Evolutionary conservation across 371 early-diverging fungal species (phyloP), one percentile per base, ranked within the genome.

Genomic region (Apophysomyces ossiformis): DNA sequence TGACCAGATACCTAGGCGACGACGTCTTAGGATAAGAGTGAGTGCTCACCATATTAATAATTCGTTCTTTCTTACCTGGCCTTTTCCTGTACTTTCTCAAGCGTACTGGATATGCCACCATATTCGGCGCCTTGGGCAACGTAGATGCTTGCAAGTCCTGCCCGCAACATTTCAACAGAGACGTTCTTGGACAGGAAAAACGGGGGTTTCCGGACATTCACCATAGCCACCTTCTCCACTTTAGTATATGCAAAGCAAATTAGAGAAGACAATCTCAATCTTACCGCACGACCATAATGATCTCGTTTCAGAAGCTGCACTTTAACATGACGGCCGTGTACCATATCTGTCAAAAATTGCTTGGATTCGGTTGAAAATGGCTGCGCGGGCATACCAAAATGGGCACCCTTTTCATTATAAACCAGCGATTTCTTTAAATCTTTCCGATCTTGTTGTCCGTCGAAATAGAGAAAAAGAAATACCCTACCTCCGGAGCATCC

Each of bases 341-440:
- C 65, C 60, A 84, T 58, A 0, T 75, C 59, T 12, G 81, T 81
- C 45, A 92, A 75, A 74, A 82, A 91, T 0, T 66, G 69, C 37
- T 86, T 82, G 7, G 92, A 81, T 70, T 93, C 92, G 1, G 74
- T 67, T 0, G 84, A 78, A 56, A 78, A 86, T 9, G 90, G 90
- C 59, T 94, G 94, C 11, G 85, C 86, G 4, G 89, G 88, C 85
- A 85, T 88, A 6, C 89, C 90, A 75, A 92, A 94, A 70, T 87
- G 87, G 37, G 88, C 83, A 8, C 76, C 82, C 70, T 77, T 12
- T 36, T 7, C 57, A 69, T 16, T 44, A 12, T 54, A 16, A 13
- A 26, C 32, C 32, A 26, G 2, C 32, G 32, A 2, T 26, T 26
- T 26, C 1, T 26, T 26, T 26, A 26, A 2, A 26, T 2, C 32